Percentiles rank a stretch among this genome's conserved stretches.
phyloP scores from a whole-genome alignment of 1,284 basidiomycete genomes.

The Cystobasidium pallidum region DNA sequence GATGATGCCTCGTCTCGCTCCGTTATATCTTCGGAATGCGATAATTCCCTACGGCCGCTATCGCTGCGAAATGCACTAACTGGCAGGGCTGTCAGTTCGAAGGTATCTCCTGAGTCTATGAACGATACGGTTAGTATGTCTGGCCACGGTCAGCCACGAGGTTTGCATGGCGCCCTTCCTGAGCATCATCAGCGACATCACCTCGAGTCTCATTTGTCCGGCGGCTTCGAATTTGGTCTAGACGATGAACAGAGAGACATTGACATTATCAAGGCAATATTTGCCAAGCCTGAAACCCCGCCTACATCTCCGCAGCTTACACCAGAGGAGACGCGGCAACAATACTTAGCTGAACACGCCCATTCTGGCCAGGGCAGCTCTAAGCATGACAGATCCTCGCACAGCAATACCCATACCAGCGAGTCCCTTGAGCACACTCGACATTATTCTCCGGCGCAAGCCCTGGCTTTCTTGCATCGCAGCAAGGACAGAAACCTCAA shows the following conservation, averaged over 20 bases:
- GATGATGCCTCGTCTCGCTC: slow-evolving; percentile 13
- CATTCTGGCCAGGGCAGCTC: not conserved
- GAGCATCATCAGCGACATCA: slow-evolving; percentile 1
- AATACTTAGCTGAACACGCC: not conserved
- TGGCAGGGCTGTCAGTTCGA: not conserved
- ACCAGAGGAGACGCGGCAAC: not conserved
- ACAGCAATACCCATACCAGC: not conserved
- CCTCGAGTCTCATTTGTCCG: not conserved
- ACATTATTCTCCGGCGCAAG: slow-evolving; percentile 18
- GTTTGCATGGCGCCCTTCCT: not conserved
- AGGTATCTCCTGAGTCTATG: not conserved
- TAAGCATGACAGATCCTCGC: not conserved
- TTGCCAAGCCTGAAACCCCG: not conserved
- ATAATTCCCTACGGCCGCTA: not conserved
- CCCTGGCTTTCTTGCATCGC: slow-evolving; percentile 18
- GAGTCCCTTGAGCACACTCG: not conserved
- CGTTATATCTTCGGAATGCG: not conserved
- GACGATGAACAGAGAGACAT: slow-evolving; percentile 7
- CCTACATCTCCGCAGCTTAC: not conserved
- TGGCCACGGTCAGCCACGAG: not conserved
- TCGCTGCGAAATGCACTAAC: not conserved
- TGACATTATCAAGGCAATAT: slow-evolving; percentile 13
- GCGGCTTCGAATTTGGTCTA: slow-evolving; percentile 6
- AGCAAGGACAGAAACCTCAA: slow-evolving; percentile 10
- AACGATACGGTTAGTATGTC: not conserved